Evolutionary conservation across 1,284 basidiomycete genomes (phyloP).

Genomic region (Pseudozyma hubeiensis): DNA sequence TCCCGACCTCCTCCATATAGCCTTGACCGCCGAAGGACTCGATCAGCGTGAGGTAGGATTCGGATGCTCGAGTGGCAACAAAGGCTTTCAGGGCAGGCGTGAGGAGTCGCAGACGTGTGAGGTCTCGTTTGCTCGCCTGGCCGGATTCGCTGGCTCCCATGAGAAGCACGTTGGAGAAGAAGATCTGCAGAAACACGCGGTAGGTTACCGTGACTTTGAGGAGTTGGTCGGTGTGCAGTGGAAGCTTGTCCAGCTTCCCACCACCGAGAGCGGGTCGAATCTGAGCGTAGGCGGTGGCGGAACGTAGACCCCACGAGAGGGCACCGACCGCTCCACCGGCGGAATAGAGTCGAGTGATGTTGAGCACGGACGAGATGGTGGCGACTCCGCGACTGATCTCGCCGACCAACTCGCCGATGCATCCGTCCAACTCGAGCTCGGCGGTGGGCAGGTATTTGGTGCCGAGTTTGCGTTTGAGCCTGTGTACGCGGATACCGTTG

Average conservation of each 20-base stretch:
- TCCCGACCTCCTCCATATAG: slow-evolving; percentile 80
- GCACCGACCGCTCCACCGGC: slow-evolving; percentile 38
- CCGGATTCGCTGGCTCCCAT: slow-evolving; percentile 87
- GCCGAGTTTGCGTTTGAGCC: slow-evolving; percentile 81
- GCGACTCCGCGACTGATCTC: slow-evolving; percentile 76
- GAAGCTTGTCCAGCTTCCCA: slow-evolving; percentile 73
- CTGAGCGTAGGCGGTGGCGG: slow-evolving; percentile 39
- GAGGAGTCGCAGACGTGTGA: slow-evolving; percentile 78
- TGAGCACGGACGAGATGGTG: slow-evolving; percentile 74
- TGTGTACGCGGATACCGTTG: slow-evolving; percentile 79
- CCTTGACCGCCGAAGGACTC: slow-evolving; percentile 80
- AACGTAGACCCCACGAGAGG: slow-evolving; percentile 49
- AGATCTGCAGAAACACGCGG: slow-evolving; percentile 76
- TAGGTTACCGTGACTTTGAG: slow-evolving; percentile 74
- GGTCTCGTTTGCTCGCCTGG: slow-evolving; percentile 96
- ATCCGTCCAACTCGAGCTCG: slow-evolving; percentile 76
- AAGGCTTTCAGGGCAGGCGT: slow-evolving; percentile 81
- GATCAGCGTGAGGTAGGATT: slow-evolving; percentile 81
- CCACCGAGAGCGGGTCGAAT: slow-evolving; percentile 74
- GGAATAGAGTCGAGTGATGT: slow-evolving; percentile 73
- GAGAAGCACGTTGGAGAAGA: slow-evolving; percentile 94
- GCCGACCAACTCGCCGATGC: slow-evolving; percentile 78
- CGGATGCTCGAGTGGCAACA: slow-evolving; percentile 75
- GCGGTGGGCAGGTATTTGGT: slow-evolving; percentile 82
- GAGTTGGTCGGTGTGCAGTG: slow-evolving; percentile 65